Evolutionary conservation across 2,329 filamentous ascomycete species (phyloP), one percentile per base, ranked within the genome.

Genomic region (Aspergillus phoenicis): DNA sequence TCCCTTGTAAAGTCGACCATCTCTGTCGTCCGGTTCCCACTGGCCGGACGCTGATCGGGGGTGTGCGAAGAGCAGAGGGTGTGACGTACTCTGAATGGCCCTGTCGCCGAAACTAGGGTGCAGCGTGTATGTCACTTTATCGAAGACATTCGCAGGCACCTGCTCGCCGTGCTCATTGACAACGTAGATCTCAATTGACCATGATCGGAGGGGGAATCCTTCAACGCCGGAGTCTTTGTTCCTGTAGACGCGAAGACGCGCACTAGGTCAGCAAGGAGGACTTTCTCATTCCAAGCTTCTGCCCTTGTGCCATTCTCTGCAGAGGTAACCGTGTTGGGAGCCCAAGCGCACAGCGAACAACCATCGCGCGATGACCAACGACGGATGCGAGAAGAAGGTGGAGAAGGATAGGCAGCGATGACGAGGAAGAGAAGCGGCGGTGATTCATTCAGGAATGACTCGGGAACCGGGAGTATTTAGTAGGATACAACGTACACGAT

Each of bases 51-150:
- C 36, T 22, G 20, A 45, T 26, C 13, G 39, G 17, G 48, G 15
- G 20, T 22, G 60, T 17, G 24, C 17, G 4, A 58, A 58, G 28
- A 41, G 33, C 52, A 54, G 17, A 45, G 52, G 48, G 11, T 4
- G 22, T 36, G 26, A 83, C 89, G 69, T 84, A 96, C 93, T 89
- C 80, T 98, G 94, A 56, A 85, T 86, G 15, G 91, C 78, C 51
- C 83, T 90, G 70, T 93, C 91, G 57, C 89, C 91, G 77, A 99
- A 99, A 53, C 92, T 95, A 36, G 95, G 94, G 78, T 99, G 95
- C 30, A 99, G 85, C 73, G 91, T 91, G 82, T 97, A 99, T 59
- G 89, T 89, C 45, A 91, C 94, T 81, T 96, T 97, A 74, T 92
- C 91, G 81, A 97, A 98, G 77, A 93, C 86, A 68, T 82, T 91